A percentile compares a stretch with the other conserved stretches of the same genome.
Evolutionary conservation across 2,329 filamentous ascomycete species (phyloP).

Genomic region (Talaromyces sp.): DNA sequence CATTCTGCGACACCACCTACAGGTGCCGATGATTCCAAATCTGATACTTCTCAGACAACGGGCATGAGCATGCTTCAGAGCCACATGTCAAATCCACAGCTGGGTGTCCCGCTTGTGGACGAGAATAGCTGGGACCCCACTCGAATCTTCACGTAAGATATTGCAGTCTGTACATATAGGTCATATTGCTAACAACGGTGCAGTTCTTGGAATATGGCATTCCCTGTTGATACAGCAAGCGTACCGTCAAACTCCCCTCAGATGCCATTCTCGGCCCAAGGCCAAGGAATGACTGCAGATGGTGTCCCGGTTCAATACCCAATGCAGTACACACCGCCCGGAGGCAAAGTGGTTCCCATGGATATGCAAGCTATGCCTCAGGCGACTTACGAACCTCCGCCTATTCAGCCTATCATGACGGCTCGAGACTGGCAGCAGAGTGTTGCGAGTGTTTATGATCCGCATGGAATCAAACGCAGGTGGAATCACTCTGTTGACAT

Average conservation of each 20-base stretch:
- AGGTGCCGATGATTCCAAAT: conserved; percentile 68
- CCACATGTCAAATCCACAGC: conserved; percentile 39
- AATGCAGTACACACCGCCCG: conserved; percentile 30
- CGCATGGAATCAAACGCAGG: conserved; percentile 43
- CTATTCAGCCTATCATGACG: conserved; percentile 39
- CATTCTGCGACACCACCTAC: conserved; percentile 77
- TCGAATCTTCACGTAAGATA: conserved; percentile 81
- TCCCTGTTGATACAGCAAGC: conserved; percentile 64
- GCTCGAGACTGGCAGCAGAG: conserved; percentile 48
- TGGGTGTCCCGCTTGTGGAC: conserved; percentile 58
- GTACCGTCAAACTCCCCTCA: conserved; percentile 41
- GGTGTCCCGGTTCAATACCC: conserved; percentile 31
- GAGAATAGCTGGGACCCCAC: conserved; percentile 80
- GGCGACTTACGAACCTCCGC: conserved; percentile 30
- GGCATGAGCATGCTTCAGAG: conserved; percentile 48
- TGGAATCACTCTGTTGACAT: conserved; percentile 41
- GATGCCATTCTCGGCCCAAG: conserved; percentile 34
- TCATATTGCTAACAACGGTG: not conserved
- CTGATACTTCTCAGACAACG: conserved; percentile 71
- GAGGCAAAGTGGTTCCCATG: conserved; percentile 29
- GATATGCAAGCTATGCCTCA: conserved; percentile 34
- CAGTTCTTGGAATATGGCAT: conserved; percentile 94
- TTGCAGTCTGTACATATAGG: not conserved
- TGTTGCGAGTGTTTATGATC: conserved; percentile 47
- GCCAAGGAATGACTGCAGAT: conserved; percentile 27